phyloP scores from a whole-genome alignment of 164 flowering plant genomes.

The Tetrastigma voinierianum region DNA sequence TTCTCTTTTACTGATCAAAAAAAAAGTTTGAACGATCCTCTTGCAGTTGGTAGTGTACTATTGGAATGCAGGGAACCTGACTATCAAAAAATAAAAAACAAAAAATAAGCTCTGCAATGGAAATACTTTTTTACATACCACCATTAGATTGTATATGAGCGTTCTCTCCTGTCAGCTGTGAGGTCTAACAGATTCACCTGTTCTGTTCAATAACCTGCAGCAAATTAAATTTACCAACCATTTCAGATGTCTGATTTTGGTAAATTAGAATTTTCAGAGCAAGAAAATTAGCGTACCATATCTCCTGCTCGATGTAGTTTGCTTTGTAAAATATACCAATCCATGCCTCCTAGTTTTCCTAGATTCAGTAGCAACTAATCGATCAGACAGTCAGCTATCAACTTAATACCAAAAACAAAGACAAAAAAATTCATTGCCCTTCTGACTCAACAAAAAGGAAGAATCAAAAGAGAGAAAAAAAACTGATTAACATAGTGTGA shows the following conservation, averaged over 20 bases:
- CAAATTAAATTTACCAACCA: neutral
- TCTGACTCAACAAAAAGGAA: too few species aligned
- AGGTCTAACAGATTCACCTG: slow-evolving; percentile 94
- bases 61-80: neutral
- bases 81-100: too few species aligned
- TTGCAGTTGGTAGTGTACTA: neutral
- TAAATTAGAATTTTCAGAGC: neutral
- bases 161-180: slow-evolving; percentile 94
- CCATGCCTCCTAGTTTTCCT: slow-evolving; percentile 99
- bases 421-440: neutral
- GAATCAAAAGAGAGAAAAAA: neutral
- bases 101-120: neutral
- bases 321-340: slow-evolving; percentile 93
- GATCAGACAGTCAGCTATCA: neutral
- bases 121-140: slow-evolving; percentile 59
- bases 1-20: too few species aligned
- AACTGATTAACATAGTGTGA: neutral
- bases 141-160: slow-evolving; percentile 85
- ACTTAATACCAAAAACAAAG: neutral
- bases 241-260: neutral
- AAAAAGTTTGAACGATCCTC: too few species aligned
- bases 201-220: slow-evolving; percentile 87
- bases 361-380: slow-evolving; percentile 8
- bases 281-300: slow-evolving; percentile 55
- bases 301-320: slow-evolving; percentile 88